A percentile compares a stretch with the other conserved stretches of the same genome.
These are phyloP conservation scores for Gyromitra esculenta DNA, from an alignment of 2,329 filamentous ascomycete species.

Conservation along the genomic window DNA sequence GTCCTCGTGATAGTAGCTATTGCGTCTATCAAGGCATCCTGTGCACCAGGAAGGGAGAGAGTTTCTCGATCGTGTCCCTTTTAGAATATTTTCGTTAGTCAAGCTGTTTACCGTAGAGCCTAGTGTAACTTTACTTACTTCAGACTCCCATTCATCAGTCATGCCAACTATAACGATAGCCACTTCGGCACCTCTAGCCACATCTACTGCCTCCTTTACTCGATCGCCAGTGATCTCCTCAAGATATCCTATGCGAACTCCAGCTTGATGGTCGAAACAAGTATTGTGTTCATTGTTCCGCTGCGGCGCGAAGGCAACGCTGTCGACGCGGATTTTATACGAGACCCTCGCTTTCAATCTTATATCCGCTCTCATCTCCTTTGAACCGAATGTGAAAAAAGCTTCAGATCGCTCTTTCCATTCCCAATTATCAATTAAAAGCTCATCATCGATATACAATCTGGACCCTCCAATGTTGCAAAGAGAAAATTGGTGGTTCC, in stretches of 20 bases:
- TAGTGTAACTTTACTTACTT: slow-evolving; percentile 56
- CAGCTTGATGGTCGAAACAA: slow-evolving; percentile 23
- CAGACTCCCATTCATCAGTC: slow-evolving; percentile 64
- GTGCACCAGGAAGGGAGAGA: slow-evolving; percentile 84
- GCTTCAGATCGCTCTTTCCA: slow-evolving; percentile 75
- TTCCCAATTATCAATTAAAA: slow-evolving; percentile 73
- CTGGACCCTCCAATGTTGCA: slow-evolving; percentile 73
- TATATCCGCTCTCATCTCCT: slow-evolving; percentile 61
- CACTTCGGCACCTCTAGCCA: slow-evolving; percentile 62
- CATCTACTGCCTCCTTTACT: slow-evolving; percentile 62
- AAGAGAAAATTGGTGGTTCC: slow-evolving; percentile 73
- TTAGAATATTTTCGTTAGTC: neutral
- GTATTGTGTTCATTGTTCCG: slow-evolving; percentile 28
- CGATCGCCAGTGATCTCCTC: slow-evolving; percentile 10
- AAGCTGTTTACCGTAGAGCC: neutral
- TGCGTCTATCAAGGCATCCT: slow-evolving; percentile 81
- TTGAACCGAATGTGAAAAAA: slow-evolving; percentile 72
- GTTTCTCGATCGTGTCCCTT: slow-evolving; percentile 78
- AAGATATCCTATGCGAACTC: slow-evolving; percentile 20
- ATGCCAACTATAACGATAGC: slow-evolving; percentile 64
- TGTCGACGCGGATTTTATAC: slow-evolving; percentile 28
- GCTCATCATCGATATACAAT: slow-evolving; percentile 69
- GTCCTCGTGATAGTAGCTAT: slow-evolving; percentile 87
- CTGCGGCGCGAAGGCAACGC: slow-evolving; percentile 7
- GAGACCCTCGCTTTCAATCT: slow-evolving; percentile 16